phyloP scores from a whole-genome alignment of 2,329 filamentous ascomycete species.

The Fusarium torreyae region DNA sequence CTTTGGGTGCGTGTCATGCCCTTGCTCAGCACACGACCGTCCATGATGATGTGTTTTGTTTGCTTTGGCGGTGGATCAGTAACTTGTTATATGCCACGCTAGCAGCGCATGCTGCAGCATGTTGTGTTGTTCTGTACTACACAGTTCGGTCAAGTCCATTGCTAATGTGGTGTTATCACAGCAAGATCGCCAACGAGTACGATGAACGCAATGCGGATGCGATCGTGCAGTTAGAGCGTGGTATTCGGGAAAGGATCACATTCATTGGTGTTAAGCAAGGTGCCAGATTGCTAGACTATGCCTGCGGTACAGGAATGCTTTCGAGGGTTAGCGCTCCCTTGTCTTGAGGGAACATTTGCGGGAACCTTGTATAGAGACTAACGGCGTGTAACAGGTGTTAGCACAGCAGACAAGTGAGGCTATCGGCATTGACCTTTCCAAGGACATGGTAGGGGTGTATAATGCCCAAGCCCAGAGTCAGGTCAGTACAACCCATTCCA shows the following conservation, averaged over 20 bases:
- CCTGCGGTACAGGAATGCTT: conserved; percentile 79
- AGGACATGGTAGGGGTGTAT: conserved; percentile 78
- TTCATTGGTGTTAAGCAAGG: conserved; percentile 71
- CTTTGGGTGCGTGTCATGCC: conserved; percentile 59
- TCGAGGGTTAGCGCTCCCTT: conserved; percentile 67
- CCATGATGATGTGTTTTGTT: conserved; percentile 4
- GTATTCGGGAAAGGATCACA: conserved; percentile 66
- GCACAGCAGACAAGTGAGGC: conserved; percentile 63
- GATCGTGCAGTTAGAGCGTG: conserved; percentile 67
- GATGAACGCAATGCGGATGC: conserved; percentile 70
- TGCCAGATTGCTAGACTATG: conserved; percentile 79
- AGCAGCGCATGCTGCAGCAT: conserved; percentile 16
- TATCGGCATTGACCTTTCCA: conserved; percentile 78
- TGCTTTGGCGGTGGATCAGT: conserved; percentile 13
- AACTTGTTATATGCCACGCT: conserved; percentile 22
- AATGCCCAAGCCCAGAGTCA: conserved; percentile 72
- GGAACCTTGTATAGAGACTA: conserved; percentile 3
- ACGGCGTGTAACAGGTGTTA: conserved; percentile 40
- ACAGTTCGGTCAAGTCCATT: conserved; percentile 6
- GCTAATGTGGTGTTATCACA: conserved; percentile 43
- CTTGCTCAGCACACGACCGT: conserved; percentile 2
- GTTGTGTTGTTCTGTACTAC: conserved; percentile 8
- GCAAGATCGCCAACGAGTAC: conserved; percentile 52
- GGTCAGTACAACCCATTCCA: conserved; percentile 52
- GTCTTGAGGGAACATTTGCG: background rate